phyloP scores from a whole-genome alignment of 768 basidiomycete species.

The Multifurca ochricompacta region DNA sequence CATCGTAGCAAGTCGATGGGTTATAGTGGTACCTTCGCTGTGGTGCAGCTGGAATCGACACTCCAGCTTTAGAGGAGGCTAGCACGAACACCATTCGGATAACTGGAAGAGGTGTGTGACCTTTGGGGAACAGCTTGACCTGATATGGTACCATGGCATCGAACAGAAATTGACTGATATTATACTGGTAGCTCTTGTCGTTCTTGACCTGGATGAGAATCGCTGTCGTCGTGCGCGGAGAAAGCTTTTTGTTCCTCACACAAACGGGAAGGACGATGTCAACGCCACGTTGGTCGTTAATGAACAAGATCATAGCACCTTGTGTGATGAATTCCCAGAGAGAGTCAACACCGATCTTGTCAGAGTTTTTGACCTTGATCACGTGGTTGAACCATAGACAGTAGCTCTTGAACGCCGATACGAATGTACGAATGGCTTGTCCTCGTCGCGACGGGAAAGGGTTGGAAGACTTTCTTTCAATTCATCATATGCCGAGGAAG shows the following conservation, averaged over 20 bases:
- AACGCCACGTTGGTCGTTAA: background rate
- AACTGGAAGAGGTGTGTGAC: background rate
- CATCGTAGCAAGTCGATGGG: background rate
- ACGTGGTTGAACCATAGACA: constrained; percentile 1
- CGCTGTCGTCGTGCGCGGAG: background rate
- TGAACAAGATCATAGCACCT: background rate
- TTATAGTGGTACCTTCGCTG: background rate
- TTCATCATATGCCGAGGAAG: background rate
- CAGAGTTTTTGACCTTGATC: background rate
- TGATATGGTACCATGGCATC: background rate
- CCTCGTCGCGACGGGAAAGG: background rate
- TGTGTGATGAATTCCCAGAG: background rate
- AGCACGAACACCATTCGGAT: background rate
- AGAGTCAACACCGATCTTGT: background rate
- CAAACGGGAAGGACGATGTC: background rate
- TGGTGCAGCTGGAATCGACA: background rate
- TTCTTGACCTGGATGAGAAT: background rate
- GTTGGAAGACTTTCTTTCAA: no score
- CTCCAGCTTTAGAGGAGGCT: background rate
- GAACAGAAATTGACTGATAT: background rate
- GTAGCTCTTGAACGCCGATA: background rate
- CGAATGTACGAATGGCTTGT: background rate
- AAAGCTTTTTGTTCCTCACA: background rate
- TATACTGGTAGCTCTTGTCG: no score
- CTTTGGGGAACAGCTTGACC: background rate